phyloP scores from a whole-genome alignment of 2,329 filamentous ascomycete genomes.

The Alternaria sp. region DNA sequence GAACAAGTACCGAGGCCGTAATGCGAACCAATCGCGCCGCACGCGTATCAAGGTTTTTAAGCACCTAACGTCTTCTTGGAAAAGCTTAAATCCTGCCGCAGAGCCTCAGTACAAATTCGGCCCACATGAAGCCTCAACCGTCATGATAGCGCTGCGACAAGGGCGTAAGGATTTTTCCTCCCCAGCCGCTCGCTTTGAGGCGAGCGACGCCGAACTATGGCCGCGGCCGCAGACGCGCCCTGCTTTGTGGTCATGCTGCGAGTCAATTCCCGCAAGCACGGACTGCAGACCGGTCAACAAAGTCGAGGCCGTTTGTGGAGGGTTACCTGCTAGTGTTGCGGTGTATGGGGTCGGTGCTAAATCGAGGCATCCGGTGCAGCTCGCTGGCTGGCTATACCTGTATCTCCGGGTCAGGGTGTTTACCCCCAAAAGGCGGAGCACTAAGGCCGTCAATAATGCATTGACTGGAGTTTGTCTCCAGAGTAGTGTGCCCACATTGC shows the following conservation, averaged over 20 bases:
- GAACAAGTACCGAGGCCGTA: neutral
- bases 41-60: constrained; percentile 12
- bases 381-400: neutral
- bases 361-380: constrained; percentile 1
- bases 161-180: constrained; percentile 14
- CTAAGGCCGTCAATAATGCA: constrained; percentile 3
- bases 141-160: constrained; percentile 15
- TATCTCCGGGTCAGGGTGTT: constrained; percentile 4
- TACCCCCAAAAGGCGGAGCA: constrained; percentile 19
- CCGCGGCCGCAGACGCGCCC: constrained; percentile 4
- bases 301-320: constrained; percentile 9
- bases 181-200: constrained; percentile 16
- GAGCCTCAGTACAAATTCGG: constrained; percentile 7
- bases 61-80: constrained; percentile 13
- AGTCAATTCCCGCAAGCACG: constrained; percentile 8
- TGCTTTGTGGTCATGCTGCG: constrained; percentile 6
- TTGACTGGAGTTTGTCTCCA: constrained; percentile 4
- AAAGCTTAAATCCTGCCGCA: constrained; percentile 15
- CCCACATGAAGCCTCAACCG: constrained; percentile 17
- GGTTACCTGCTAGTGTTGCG: neutral
- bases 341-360: constrained; percentile 4
- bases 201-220: constrained; percentile 16
- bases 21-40: neutral
- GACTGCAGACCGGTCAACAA: constrained; percentile 22
- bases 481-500: constrained; percentile 16